These are phyloP conservation scores for Hypoxylon sp. DNA, from an alignment of 2,329 filamentous ascomycete genomes.

Conservation along the genomic window DNA sequence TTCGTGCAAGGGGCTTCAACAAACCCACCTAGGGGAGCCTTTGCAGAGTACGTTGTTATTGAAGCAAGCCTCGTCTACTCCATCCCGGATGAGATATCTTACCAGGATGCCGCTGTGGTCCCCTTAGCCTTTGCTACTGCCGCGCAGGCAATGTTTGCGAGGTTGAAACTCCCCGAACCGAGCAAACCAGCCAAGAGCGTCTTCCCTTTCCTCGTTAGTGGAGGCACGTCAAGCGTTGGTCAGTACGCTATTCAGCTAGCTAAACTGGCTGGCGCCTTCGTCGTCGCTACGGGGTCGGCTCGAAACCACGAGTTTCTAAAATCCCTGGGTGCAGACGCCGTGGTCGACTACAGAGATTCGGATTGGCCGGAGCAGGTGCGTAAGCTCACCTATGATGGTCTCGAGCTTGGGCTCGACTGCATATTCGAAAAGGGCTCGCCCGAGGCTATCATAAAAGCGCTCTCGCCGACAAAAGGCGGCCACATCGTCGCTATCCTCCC, in stretches of 20 bases:
- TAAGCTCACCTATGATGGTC: constrained; percentile 72
- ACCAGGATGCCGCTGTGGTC: constrained; percentile 50
- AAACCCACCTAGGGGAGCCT: constrained; percentile 50
- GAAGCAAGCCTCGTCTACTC: constrained; percentile 51
- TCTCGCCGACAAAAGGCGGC: constrained; percentile 54
- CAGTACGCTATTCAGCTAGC: constrained; percentile 52
- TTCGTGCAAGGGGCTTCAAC: constrained; percentile 52
- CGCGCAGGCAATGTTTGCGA: constrained; percentile 55
- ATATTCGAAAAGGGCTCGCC: constrained; percentile 50
- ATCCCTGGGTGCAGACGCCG: constrained; percentile 49
- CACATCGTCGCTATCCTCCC: constrained; percentile 49
- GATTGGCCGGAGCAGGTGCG: constrained; percentile 70
- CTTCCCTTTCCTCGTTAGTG: constrained; percentile 54
- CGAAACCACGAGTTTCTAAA: constrained; percentile 49
- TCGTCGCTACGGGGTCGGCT: constrained; percentile 50
- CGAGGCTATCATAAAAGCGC: constrained; percentile 43
- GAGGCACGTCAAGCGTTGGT: constrained; percentile 51
- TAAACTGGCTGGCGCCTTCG: constrained; percentile 49
- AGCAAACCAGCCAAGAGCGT: constrained; percentile 49
- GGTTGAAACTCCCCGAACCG: constrained; percentile 53
- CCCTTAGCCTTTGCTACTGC: constrained; percentile 62
- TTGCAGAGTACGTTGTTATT: constrained; percentile 52
- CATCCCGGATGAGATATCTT: constrained; percentile 51
- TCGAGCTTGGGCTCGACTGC: constrained; percentile 53
- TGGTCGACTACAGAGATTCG: constrained; percentile 59